Evolutionary conservation across 164 flowering plant species (phyloP).

Genomic region (Liquidambar formosana): DNA sequence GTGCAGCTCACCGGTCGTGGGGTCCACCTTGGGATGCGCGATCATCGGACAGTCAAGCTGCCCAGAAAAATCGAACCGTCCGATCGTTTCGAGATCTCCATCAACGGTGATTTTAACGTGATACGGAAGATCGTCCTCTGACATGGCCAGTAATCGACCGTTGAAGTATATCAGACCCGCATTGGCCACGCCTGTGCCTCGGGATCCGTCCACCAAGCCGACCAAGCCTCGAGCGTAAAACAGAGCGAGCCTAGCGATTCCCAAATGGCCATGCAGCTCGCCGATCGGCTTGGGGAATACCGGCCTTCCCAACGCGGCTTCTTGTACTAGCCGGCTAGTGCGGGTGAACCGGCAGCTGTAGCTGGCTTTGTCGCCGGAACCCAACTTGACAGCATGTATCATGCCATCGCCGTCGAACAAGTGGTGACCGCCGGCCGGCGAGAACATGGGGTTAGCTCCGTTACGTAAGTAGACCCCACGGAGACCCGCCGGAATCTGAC

Average conservation of each 20-base stretch:
- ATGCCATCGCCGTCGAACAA: conserved; percentile 59
- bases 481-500: conserved; percentile 34
- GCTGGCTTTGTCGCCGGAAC: conserved; percentile 16
- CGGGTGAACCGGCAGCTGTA: conserved; percentile 48
- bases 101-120: conserved; percentile 31
- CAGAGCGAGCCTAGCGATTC: conserved; percentile 37
- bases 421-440: conserved; percentile 45
- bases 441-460: conserved; percentile 47
- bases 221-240: conserved; percentile 36
- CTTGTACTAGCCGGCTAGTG: conserved; percentile 43
- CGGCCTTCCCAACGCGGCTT: conserved; percentile 25
- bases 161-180: conserved; percentile 51
- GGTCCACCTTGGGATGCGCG: conserved; percentile 69
- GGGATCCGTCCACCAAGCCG: conserved; percentile 32
- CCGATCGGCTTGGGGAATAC: conserved; percentile 47
- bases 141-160: conserved; percentile 51
- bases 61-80: conserved; percentile 45
- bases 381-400: conserved; percentile 46
- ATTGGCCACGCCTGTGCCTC: conserved; percentile 51
- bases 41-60: conserved; percentile 45
- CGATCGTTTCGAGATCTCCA: conserved; percentile 52
- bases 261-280: conserved; percentile 54
- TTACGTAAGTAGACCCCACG: conserved; percentile 47
- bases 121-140: conserved; percentile 61
- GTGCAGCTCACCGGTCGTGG: conserved; percentile 48